Percentiles rank a stretch among this genome's conserved stretches.
Evolutionary conservation across 2,329 filamentous ascomycete species (phyloP).

Genomic region (Alternaria sp.): DNA sequence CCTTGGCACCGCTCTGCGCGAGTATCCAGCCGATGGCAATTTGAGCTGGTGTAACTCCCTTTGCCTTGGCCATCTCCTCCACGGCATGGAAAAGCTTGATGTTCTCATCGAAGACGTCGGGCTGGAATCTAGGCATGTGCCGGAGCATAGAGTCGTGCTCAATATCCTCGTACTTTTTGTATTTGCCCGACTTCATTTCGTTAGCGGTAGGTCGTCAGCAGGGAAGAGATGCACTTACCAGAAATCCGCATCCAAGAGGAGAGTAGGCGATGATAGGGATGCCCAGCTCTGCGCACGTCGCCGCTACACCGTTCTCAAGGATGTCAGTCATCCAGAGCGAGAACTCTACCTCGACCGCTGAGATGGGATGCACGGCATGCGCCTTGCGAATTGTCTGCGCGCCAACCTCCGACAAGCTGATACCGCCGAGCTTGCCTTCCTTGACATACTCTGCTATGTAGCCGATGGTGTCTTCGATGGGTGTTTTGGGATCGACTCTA

Average conservation of each 20-base stretch:
- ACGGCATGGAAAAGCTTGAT: slow-evolving; percentile 68
- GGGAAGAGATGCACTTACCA: slow-evolving; percentile 42
- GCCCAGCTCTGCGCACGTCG: slow-evolving; percentile 66
- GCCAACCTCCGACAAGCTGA: slow-evolving; percentile 57
- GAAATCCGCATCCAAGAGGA: slow-evolving; percentile 70
- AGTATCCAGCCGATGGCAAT: slow-evolving; percentile 72
- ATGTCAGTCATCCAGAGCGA: slow-evolving; percentile 66
- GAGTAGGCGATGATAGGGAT: slow-evolving; percentile 77
- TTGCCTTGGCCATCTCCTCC: slow-evolving; percentile 66
- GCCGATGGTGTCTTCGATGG: slow-evolving; percentile 57
- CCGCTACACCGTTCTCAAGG: slow-evolving; percentile 65
- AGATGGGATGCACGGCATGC: slow-evolving; percentile 63
- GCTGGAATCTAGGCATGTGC: slow-evolving; percentile 67
- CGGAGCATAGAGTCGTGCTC: slow-evolving; percentile 63
- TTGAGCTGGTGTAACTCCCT: slow-evolving; percentile 68
- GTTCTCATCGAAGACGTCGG: slow-evolving; percentile 71
- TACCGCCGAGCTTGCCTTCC: slow-evolving; percentile 57
- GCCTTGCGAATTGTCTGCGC: slow-evolving; percentile 59
- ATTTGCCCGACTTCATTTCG: slow-evolving; percentile 48
- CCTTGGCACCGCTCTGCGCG: slow-evolving; percentile 60
- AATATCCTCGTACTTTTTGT: slow-evolving; percentile 64
- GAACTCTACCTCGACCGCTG: slow-evolving; percentile 68
- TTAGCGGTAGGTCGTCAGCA: slow-evolving; percentile 24
- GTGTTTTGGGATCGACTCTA: slow-evolving; percentile 55
- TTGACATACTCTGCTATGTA: slow-evolving; percentile 53